Evolutionary conservation across 2,329 filamentous ascomycete genomes (phyloP).

Genomic region (Colletotrichum sp.): DNA sequence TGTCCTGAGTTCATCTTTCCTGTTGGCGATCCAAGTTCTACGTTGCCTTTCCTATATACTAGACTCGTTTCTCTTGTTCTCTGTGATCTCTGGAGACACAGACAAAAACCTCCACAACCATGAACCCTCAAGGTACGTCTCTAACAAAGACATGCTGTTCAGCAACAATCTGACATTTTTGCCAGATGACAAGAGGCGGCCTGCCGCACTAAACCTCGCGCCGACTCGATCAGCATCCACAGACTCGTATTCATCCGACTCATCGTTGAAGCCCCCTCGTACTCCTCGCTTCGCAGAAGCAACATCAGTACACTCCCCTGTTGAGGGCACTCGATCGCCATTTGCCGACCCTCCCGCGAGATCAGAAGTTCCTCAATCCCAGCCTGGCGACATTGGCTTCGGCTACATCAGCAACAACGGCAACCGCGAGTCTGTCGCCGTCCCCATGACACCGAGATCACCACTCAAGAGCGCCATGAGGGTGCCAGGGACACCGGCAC

Average conservation of each 20-base stretch:
- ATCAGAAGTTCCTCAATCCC: slow-evolving; percentile 64
- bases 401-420: slow-evolving; percentile 72
- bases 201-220: slow-evolving; percentile 59
- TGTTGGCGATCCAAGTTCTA: neutral
- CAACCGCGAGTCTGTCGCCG: slow-evolving; percentile 60
- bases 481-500: slow-evolving; percentile 81
- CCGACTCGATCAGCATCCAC: slow-evolving; percentile 54
- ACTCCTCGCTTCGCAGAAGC: slow-evolving; percentile 83
- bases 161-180: slow-evolving; percentile 30
- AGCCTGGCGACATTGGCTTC: slow-evolving; percentile 89
- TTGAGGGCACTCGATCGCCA: slow-evolving; percentile 62
- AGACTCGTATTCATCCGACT: slow-evolving; percentile 56
- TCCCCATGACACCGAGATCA: slow-evolving; percentile 73
- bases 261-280: slow-evolving; percentile 70
- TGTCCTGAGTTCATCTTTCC: slow-evolving; percentile 23
- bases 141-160: neutral
- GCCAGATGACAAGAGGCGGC: slow-evolving; percentile 61
- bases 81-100: slow-evolving; percentile 21
- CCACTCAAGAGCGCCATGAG: slow-evolving; percentile 91
- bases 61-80: neutral
- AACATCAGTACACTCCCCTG: slow-evolving; percentile 78
- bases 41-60: slow-evolving; percentile 24
- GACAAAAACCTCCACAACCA: slow-evolving; percentile 25
- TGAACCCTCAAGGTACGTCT: slow-evolving; percentile 46
- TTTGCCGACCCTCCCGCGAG: slow-evolving; percentile 65